Evolutionary conservation across 805 yeast genomes (phyloP), one percentile per base, ranked within the genome.

Genomic region (Wickerhamomyces ciferrii): DNA sequence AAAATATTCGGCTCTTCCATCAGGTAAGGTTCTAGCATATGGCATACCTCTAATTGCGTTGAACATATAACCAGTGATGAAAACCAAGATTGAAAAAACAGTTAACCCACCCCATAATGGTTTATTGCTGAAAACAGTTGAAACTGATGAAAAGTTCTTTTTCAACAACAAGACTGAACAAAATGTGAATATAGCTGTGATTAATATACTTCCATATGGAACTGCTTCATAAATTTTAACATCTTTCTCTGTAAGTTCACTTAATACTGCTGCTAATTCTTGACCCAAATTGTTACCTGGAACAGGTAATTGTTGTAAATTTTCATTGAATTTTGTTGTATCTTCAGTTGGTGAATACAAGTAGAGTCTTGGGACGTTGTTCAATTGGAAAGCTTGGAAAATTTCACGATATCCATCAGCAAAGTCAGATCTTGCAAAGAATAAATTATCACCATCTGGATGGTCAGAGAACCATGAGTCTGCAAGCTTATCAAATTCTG

Each of bases 31-130:
- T 53, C 75, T 74, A 38, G 83, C 71, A 60, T 83, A 87, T 41
- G 67, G 75, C 23, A 70, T 62, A 35, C 77, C 76, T 65, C 97
- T 80, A 52, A 94, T 94, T 54, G 79, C 77, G 64, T 89, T 91
- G 76, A 81, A 94, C 99, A 94, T 94, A 68, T 90, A 86, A 17
- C 99, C 99, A 8, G 92, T 73, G 42, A 78, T 81, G 72, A 91
- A 87, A 54, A 90, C 68, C 49, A 91, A 69, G 34, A 87, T 75
- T 18, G 77, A 55, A 47, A 85, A 69, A n/a, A 87, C 70, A 3
- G 87, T 75, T 11, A 77, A 40, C 2, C 81, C 77, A 39, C 87
- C 84, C 97, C 98, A 94, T 36, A 87, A 59, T 42, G 76, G 67
- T 54, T 74, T 82, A 37, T 79, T 75, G 23, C 69, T 65, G 13